These are phyloP conservation scores for Leucosporidium creatinivorum DNA, from an alignment of 768 basidiomycete species.

Conservation along the genomic window DNA sequence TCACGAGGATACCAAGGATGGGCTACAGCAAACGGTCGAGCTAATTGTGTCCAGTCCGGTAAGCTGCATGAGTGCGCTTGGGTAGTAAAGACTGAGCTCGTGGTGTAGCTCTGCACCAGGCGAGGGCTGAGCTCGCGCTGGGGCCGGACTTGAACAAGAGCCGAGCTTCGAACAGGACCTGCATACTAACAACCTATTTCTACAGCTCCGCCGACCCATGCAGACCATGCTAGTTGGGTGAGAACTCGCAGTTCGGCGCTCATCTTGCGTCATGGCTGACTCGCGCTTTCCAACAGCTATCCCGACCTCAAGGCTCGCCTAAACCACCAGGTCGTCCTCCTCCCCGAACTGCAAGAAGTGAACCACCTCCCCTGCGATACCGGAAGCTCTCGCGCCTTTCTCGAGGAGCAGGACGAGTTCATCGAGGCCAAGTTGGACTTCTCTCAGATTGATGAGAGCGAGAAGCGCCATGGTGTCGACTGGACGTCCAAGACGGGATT, in stretches of 20 bases:
- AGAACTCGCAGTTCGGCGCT: too few species aligned
- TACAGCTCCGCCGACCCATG: too few species aligned
- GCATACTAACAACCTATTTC: too few species aligned
- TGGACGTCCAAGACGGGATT: slow-evolving; percentile 41
- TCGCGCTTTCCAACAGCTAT: slow-evolving; percentile 34
- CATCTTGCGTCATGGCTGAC: not conserved
- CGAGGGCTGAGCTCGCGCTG: too few species aligned
- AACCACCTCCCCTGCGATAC: slow-evolving; percentile 34
- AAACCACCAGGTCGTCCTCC: slow-evolving; percentile 31
- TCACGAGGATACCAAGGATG: slow-evolving; percentile 18
- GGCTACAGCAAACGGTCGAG: not conserved
- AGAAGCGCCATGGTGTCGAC: slow-evolving; percentile 1
- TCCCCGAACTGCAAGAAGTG: slow-evolving; percentile 40
- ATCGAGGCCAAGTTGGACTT: slow-evolving; percentile 35
- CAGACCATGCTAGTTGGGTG: too few species aligned
- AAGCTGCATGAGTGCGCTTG: too few species aligned
- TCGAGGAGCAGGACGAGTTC: slow-evolving; percentile 37
- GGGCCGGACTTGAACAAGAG: too few species aligned
- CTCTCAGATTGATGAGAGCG: slow-evolving; percentile 16
- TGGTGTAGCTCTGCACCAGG: too few species aligned
- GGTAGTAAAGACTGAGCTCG: too few species aligned
- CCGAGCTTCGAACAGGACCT: too few species aligned
- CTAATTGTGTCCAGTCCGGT: slow-evolving; percentile 8
- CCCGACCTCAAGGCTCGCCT: not conserved
- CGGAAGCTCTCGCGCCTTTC: slow-evolving; percentile 11